phyloP scores from a whole-genome alignment of 805 yeast genomes.

The Danielozyma ontarioensis region DNA sequence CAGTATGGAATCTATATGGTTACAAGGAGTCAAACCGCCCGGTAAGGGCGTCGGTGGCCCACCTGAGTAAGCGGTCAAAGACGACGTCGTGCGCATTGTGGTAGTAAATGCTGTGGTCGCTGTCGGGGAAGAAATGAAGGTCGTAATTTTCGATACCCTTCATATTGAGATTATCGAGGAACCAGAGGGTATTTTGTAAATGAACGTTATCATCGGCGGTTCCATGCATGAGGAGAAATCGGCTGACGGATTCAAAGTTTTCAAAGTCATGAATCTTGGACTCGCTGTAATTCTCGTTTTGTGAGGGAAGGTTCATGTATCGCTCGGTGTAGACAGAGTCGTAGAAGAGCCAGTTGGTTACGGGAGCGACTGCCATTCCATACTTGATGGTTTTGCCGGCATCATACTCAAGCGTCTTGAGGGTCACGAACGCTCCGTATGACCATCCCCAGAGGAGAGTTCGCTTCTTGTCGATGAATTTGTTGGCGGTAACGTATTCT shows the following conservation, averaged over 20 bases:
- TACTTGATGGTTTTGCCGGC: slow-evolving; percentile 48
- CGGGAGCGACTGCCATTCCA: slow-evolving; percentile 84
- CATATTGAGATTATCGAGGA: slow-evolving; percentile 55
- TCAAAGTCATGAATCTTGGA: slow-evolving; percentile 40
- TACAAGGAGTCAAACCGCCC: slow-evolving; percentile 42
- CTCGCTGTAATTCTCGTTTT: slow-evolving; percentile 46
- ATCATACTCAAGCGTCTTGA: slow-evolving; percentile 70
- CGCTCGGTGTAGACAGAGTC: slow-evolving; percentile 80
- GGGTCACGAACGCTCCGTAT: slow-evolving; percentile 74
- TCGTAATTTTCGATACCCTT: slow-evolving; percentile 68
- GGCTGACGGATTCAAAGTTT: slow-evolving; percentile 42
- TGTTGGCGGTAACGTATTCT: slow-evolving; percentile 41
- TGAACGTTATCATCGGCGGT: slow-evolving; percentile 85
- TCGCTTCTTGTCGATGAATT: slow-evolving; percentile 45
- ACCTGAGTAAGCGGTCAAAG: slow-evolving; percentile 60
- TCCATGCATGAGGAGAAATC: slow-evolving; percentile 74
- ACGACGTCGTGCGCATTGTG: slow-evolving; percentile 79
- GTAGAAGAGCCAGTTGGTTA: slow-evolving; percentile 70
- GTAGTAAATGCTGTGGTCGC: slow-evolving; percentile 75
- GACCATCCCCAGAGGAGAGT: slow-evolving; percentile 88
- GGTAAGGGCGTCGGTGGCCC: slow-evolving; percentile 61
- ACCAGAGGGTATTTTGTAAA: slow-evolving; percentile 59
- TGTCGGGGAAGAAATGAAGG: slow-evolving; percentile 85
- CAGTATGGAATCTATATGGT: background rate
- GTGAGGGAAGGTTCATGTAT: slow-evolving; percentile 55